phyloP scores from a whole-genome alignment of 1,284 basidiomycete species.

The Gomphus bonarii region DNA sequence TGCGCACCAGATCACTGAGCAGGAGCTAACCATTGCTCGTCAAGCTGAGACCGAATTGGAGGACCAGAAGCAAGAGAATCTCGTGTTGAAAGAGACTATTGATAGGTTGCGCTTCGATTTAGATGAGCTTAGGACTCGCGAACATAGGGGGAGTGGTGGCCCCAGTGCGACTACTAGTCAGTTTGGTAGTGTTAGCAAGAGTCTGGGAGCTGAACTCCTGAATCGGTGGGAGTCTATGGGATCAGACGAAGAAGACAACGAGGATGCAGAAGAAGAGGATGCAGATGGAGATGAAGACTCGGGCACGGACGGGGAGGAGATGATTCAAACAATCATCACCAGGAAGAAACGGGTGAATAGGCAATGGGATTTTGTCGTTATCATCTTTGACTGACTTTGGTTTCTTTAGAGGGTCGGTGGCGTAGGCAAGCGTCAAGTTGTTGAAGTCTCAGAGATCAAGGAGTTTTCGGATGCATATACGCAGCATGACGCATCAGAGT shows the following conservation, averaged over 20 bases:
- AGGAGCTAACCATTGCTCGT: constrained; percentile 56
- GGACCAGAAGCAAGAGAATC: constrained; percentile 85
- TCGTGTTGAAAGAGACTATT: constrained; percentile 86
- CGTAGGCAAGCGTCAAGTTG: constrained; percentile 34
- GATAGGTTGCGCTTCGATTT: constrained; percentile 85
- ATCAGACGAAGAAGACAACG: constrained; percentile 34
- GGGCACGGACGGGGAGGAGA: constrained; percentile 57
- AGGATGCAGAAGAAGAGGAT: constrained; percentile 36
- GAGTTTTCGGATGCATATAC: constrained; percentile 60
- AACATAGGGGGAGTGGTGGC: constrained; percentile 24
- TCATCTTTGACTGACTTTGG: constrained; percentile 2
- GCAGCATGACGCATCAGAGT: constrained; percentile 50
- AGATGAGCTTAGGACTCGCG: constrained; percentile 69
- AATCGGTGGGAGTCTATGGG: constrained; percentile 23
- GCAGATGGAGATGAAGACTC: constrained; percentile 27
- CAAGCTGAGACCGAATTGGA: constrained; percentile 66
- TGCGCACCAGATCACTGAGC: constrained; percentile 52
- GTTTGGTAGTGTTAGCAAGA: constrained; percentile 62
- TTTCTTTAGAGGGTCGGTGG: constrained; percentile 49
- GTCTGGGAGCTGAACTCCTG: constrained; percentile 71
- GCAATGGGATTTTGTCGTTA: constrained; percentile 7
- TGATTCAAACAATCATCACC: constrained; percentile 75
- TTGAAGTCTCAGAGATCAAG: constrained; percentile 53
- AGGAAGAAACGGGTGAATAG: constrained; percentile 57
- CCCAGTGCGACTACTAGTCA: constrained; percentile 32